These are phyloP conservation scores for Plasmodium inui DNA, from an alignment of 169 alveolate species.

Conservation along the genomic window DNA sequence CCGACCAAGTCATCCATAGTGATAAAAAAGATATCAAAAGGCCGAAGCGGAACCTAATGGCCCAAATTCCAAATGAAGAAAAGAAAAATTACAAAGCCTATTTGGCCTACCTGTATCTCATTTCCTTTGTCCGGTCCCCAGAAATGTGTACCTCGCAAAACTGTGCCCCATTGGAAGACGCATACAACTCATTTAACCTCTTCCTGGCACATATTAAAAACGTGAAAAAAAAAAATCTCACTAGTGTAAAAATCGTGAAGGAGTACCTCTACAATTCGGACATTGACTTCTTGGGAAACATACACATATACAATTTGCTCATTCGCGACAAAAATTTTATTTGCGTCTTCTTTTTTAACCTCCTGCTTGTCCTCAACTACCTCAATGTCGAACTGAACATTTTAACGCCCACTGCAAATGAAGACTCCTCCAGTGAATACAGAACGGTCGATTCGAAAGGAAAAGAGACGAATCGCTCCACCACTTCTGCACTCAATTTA, in stretches of 20 bases:
- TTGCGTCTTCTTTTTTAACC: conserved; percentile 30
- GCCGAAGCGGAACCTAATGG: background rate
- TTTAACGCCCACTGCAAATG: background rate
- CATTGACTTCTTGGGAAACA: conserved; percentile 26
- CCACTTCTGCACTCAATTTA: background rate
- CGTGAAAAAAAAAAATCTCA: conserved; percentile 21
- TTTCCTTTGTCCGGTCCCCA: conserved; percentile 22
- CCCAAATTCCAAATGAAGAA: background rate
- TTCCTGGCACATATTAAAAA: conserved; percentile 16
- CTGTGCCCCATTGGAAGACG: conserved; percentile 16
- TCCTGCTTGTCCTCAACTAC: conserved; percentile 16
- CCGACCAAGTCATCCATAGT: background rate
- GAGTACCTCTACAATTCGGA: conserved; percentile 14
- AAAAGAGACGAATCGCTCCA: background rate
- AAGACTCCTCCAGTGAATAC: background rate
- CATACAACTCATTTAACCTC: conserved; percentile 25
- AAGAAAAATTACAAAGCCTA: conserved; percentile 19
- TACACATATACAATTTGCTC: conserved; percentile 33
- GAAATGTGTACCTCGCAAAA: conserved; percentile 18
- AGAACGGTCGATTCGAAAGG: background rate
- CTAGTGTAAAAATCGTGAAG: background rate
- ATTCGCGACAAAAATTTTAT: conserved; percentile 31
- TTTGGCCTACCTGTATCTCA: conserved; percentile 25
- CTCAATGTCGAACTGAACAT: conserved; percentile 11
- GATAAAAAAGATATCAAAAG: background rate